phyloP scores from a whole-genome alignment of 2,329 filamentous ascomycete genomes.

The Harringtonia aguacate region DNA sequence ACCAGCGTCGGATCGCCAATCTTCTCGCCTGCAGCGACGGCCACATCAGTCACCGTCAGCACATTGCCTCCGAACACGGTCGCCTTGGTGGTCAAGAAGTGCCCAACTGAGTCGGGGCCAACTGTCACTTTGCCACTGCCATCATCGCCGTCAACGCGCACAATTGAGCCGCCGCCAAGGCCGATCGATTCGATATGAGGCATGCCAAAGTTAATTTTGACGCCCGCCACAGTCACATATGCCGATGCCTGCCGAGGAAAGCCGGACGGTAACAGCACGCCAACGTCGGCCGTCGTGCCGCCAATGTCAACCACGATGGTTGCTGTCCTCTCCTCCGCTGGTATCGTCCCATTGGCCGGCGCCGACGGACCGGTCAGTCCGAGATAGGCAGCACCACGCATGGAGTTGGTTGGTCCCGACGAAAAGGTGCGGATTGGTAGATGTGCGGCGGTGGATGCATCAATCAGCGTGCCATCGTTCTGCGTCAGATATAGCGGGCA shows the following conservation, averaged over 20 bases:
- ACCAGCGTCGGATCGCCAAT: constrained; percentile 19
- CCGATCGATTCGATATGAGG: constrained; percentile 28
- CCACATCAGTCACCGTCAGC: constrained; percentile 48
- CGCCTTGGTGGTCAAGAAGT: constrained; percentile 38
- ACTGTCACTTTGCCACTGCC: constrained; percentile 4
- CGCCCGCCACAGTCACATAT: constrained; percentile 32
- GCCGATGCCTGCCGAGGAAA: constrained; percentile 35
- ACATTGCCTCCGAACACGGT: constrained; percentile 44
- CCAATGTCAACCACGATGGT: constrained; percentile 38
- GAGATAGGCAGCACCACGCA: constrained; percentile 38
- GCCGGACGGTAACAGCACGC: constrained; percentile 34
- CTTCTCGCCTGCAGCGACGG: constrained; percentile 15
- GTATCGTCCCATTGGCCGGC: too few species aligned
- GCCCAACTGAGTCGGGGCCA: constrained; percentile 17
- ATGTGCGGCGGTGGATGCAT: constrained; percentile 26
- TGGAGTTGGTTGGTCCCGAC: constrained; percentile 20
- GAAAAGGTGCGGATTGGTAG: constrained; percentile 36
- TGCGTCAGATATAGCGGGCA: constrained; percentile 35
- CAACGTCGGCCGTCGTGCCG: constrained; percentile 42
- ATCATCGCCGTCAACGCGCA: constrained; percentile 9
- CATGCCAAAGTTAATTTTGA: constrained; percentile 29
- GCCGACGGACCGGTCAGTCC: neutral
- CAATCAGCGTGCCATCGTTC: constrained; percentile 37
- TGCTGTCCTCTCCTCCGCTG: neutral
- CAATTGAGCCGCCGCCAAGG: constrained; percentile 31